phyloP scores from a whole-genome alignment of 441 rosid genomes.

The Adansonia rubrostipa region DNA sequence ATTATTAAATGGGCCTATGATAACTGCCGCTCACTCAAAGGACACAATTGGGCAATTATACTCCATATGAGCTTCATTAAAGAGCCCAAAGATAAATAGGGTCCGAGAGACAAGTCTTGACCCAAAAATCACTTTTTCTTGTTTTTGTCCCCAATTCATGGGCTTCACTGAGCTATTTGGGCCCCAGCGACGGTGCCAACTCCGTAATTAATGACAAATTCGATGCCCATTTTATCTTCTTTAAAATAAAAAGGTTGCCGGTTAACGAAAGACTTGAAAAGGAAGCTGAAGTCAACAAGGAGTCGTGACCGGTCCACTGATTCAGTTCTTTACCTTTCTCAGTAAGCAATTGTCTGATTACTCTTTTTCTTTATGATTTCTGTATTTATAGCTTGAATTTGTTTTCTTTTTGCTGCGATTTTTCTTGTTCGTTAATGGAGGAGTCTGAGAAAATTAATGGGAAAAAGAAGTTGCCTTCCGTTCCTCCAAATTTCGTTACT shows the following conservation, averaged over 20 bases:
- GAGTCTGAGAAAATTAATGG: slow-evolving; percentile 35
- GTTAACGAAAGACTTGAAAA: background rate
- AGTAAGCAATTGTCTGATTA: background rate
- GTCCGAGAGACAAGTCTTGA: background rate
- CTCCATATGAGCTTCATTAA: background rate
- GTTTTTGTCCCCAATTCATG: no score
- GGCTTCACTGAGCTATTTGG: background rate
- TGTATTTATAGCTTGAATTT: background rate
- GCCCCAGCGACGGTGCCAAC: background rate
- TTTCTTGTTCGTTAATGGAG: slow-evolving; percentile 37
- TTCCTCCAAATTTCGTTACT: slow-evolving; percentile 47
- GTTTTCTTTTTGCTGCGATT: background rate
- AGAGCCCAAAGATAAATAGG: background rate
- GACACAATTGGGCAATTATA: no score
- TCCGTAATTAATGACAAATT: background rate
- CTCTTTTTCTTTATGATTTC: background rate
- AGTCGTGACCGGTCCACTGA: background rate
- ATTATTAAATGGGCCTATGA: no score
- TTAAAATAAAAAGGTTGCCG: background rate
- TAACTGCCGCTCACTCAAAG: no score
- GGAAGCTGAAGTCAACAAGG: background rate
- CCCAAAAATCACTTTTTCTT: background rate
- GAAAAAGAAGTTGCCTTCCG: slow-evolving; percentile 18
- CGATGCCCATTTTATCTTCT: background rate
- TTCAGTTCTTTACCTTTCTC: background rate